phyloP scores from a whole-genome alignment of 345 rosid species.

The Citrus sp. region DNA sequence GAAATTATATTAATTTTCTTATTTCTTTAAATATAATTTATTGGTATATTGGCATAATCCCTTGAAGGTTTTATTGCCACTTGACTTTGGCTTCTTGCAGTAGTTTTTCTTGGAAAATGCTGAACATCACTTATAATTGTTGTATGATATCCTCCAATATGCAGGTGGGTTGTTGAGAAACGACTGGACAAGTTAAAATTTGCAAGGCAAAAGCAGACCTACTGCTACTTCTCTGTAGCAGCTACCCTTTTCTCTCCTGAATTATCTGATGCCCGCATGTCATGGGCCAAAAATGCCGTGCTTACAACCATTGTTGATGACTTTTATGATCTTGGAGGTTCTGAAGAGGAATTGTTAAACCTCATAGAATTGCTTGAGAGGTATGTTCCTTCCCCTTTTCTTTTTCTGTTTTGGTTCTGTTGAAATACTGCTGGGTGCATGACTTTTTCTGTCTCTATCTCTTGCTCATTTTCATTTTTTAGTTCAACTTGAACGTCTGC shows the following conservation, averaged over 20 bases:
- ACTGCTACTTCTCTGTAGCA: conserved; percentile 83
- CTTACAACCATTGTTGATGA: conserved; percentile 87
- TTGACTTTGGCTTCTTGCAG: neutral
- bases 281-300: conserved; percentile 94
- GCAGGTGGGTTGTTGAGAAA: conserved; percentile 69
- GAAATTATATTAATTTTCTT: neutral
- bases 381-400: conserved; percentile 31
- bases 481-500: neutral
- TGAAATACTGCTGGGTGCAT: neutral
- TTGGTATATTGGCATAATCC: neutral
- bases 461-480: neutral
- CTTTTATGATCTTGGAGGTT: conserved; percentile 86
- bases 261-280: conserved; percentile 72
- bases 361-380: conserved; percentile 59
- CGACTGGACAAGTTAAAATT: conserved; percentile 68
- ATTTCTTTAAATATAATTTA: neutral
- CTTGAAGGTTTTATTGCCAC: neutral
- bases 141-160: neutral
- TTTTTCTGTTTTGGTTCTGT: neutral
- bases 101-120: neutral
- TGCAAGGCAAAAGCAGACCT: conserved; percentile 74
- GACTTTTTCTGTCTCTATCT: neutral
- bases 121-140: neutral
- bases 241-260: conserved; percentile 61
- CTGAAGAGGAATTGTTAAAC: conserved; percentile 68